Evolutionary conservation across 208 protist genomes (phyloP).

Genomic region (Naegleria gruberi): DNA sequence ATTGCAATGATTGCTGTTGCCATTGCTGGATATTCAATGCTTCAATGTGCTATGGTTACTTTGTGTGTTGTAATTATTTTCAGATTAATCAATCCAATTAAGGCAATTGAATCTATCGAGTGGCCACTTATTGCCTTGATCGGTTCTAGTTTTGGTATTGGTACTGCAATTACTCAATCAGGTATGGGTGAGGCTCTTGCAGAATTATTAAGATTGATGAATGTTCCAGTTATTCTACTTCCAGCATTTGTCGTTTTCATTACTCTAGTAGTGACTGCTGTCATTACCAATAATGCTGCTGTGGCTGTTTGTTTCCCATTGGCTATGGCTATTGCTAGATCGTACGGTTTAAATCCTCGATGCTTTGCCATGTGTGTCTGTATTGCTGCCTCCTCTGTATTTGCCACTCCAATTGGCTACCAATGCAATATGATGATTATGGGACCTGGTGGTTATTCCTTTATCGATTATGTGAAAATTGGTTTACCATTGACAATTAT

Average conservation of each 20-base stretch:
- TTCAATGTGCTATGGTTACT: not conserved
- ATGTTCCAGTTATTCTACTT: not conserved
- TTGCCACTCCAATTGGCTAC: not conserved
- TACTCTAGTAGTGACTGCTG: not conserved
- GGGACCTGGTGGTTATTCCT: not conserved
- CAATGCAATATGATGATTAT: not conserved
- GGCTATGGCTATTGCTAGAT: not conserved
- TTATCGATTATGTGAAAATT: conserved; percentile 5
- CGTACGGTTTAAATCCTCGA: not conserved
- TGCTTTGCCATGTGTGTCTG: not conserved
- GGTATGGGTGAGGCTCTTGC: not conserved
- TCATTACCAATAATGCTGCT: not conserved
- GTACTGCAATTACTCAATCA: not conserved
- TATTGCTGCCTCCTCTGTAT: not conserved
- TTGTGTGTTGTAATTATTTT: not conserved
- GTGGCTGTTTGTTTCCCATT: not conserved
- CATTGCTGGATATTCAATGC: not conserved
- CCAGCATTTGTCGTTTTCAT: not conserved
- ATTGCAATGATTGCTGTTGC: not conserved
- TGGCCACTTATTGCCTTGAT: not conserved
- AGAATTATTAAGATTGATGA: not conserved
- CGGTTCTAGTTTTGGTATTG: not conserved
- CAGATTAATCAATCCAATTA: not conserved
- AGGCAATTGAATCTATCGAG: not conserved
- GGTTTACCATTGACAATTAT: not conserved